Evolutionary conservation across 2,329 filamentous ascomycete genomes (phyloP).

Genomic region (Apiospora aurea): DNA sequence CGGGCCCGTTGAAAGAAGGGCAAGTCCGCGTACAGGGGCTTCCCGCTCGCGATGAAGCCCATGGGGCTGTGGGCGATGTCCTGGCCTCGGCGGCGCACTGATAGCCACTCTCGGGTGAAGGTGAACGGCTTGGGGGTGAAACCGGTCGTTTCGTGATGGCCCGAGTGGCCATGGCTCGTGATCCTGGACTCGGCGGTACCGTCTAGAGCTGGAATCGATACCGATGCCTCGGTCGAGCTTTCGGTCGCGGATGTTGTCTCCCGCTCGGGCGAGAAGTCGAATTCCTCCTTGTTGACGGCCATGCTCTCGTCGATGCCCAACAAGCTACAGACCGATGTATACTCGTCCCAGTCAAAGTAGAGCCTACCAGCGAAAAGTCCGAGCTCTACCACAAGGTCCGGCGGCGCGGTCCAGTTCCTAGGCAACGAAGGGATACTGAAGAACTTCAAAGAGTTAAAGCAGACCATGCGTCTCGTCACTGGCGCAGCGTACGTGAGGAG

Average conservation of each 20-base stretch:
- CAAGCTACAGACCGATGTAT: constrained; percentile 41
- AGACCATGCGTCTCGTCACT: constrained; percentile 64
- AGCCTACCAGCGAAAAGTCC: constrained; percentile 67
- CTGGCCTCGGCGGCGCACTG: constrained; percentile 60
- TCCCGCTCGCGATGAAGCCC: constrained; percentile 62
- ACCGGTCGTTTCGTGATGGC: background rate
- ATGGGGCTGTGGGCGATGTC: constrained; percentile 67
- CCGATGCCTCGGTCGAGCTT: constrained; percentile 19
- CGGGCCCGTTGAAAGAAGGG: constrained; percentile 54
- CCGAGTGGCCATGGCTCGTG: too few relatives aligned
- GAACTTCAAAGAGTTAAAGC: constrained; percentile 62
- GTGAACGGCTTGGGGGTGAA: constrained; percentile 47
- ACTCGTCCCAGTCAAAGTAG: constrained; percentile 63
- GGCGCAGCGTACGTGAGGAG: constrained; percentile 67
- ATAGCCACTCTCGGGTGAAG: constrained; percentile 64
- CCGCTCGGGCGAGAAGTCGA: constrained; percentile 30
- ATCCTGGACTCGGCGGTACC: background rate
- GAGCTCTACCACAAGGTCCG: constrained; percentile 63
- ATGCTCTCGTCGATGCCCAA: constrained; percentile 40
- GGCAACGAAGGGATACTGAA: constrained; percentile 59
- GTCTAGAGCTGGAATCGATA: background rate
- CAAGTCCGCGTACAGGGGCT: constrained; percentile 53
- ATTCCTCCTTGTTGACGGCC: constrained; percentile 23
- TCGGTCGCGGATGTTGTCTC: constrained; percentile 18
- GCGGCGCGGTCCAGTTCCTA: constrained; percentile 48